phyloP scores from a whole-genome alignment of 2,329 filamentous ascomycete species.

The Aspergillus hiratsukae region DNA sequence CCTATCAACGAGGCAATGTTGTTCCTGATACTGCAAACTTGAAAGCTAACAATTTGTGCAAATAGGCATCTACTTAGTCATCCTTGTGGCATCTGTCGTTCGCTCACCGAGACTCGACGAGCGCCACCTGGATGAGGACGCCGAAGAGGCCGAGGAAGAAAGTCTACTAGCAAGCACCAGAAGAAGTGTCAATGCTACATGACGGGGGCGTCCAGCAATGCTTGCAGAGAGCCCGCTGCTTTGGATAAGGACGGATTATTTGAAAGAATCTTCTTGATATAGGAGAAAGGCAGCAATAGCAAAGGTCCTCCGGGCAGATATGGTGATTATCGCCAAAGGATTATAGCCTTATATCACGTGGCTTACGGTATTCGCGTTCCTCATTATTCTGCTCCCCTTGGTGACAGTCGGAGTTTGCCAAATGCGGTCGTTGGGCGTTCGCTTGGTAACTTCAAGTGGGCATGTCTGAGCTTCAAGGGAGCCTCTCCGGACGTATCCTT shows the following conservation, averaged over 20 bases:
- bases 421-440: background rate
- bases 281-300: no score
- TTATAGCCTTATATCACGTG: background rate
- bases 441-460: background rate
- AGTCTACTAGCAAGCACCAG: conserved; percentile 80
- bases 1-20: background rate
- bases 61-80: conserved; percentile 66
- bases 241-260: background rate
- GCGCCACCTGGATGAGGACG: conserved; percentile 76
- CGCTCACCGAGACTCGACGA: conserved; percentile 73
- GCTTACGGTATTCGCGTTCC: background rate
- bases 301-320: no score
- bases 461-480: background rate
- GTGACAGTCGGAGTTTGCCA: background rate
- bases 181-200: conserved; percentile 75
- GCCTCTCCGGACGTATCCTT: background rate
- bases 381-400: background rate
- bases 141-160: conserved; percentile 90
- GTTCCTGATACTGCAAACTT: background rate
- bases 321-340: background rate
- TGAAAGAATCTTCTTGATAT: background rate
- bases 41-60: background rate
- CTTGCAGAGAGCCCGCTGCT: conserved; percentile 15
- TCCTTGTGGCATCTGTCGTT: conserved; percentile 75
- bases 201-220: conserved; percentile 71